These are phyloP conservation scores for Candida manassasensis DNA, from an alignment of 805 yeast species.

Conservation along the genomic window DNA sequence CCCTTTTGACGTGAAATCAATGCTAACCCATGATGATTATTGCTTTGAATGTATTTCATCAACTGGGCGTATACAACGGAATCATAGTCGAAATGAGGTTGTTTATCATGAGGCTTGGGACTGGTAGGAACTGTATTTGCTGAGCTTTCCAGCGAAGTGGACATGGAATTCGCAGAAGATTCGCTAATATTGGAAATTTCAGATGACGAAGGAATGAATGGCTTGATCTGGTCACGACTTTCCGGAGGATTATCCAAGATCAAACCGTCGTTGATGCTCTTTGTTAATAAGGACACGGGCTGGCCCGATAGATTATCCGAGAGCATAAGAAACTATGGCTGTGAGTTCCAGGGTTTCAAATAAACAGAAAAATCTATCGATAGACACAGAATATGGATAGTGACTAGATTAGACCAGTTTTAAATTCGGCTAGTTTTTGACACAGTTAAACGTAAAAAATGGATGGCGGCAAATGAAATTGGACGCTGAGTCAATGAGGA, in stretches of 20 bases:
- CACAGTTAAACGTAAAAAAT: too few species aligned
- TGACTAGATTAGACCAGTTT: too few species aligned
- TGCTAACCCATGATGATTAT: slow-evolving; percentile 74
- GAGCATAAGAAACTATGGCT: neutral
- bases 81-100: slow-evolving; percentile 31
- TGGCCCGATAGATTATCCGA: slow-evolving; percentile 1
- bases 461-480: too few species aligned
- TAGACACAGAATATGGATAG: too few species aligned
- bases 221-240: neutral
- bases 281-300: slow-evolving; percentile 1
- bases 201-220: neutral
- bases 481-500: too few species aligned
- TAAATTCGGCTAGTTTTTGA: too few species aligned
- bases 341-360: too few species aligned
- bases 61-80: slow-evolving; percentile 50
- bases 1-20: slow-evolving; percentile 78
- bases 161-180: neutral
- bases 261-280: neutral
- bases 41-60: slow-evolving; percentile 48
- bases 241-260: neutral
- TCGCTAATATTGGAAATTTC: neutral
- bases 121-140: neutral
- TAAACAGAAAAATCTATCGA: too few species aligned
- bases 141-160: slow-evolving; percentile 1
- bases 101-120: neutral